These are phyloP conservation scores for Blastomyces gilchristii DNA, from an alignment of 2,329 filamentous ascomycete species.

Conservation along the genomic window DNA sequence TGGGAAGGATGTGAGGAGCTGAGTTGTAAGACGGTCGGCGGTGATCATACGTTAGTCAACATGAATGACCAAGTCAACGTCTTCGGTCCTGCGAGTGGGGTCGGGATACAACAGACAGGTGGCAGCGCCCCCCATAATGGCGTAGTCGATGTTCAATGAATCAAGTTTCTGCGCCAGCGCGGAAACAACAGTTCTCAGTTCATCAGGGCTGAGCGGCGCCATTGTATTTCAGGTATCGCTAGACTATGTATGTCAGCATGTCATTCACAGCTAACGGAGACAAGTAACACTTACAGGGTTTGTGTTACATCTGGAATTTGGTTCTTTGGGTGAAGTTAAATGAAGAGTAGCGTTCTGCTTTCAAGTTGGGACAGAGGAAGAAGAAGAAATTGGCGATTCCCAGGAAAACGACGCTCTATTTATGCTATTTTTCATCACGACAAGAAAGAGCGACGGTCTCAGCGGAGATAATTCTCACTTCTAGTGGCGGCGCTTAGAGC, in stretches of 20 bases:
- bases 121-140: conserved; percentile 12
- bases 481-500: no score
- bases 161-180: conserved; percentile 11
- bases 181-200: conserved; percentile 8
- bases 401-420: no score
- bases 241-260: background rate
- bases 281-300: no score
- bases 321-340: no score
- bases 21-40: conserved; percentile 9
- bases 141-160: conserved; percentile 13
- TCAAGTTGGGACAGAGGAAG: no score
- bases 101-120: conserved; percentile 4
- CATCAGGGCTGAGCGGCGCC: background rate
- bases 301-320: no score
- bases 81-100: conserved; percentile 7
- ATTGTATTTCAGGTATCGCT: background rate
- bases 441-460: no score
- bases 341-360: no score
- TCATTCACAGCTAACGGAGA: no score
- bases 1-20: conserved; percentile 11
- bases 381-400: no score
- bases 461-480: no score
- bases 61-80: conserved; percentile 13
- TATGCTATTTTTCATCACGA: no score
- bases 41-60: conserved; percentile 15